A percentile compares a stretch with the other conserved stretches of the same genome.
These are phyloP conservation scores for Halophytophthora batemanensis DNA, from an alignment of 352 stramenopile genomes.

Conservation along the genomic window DNA sequence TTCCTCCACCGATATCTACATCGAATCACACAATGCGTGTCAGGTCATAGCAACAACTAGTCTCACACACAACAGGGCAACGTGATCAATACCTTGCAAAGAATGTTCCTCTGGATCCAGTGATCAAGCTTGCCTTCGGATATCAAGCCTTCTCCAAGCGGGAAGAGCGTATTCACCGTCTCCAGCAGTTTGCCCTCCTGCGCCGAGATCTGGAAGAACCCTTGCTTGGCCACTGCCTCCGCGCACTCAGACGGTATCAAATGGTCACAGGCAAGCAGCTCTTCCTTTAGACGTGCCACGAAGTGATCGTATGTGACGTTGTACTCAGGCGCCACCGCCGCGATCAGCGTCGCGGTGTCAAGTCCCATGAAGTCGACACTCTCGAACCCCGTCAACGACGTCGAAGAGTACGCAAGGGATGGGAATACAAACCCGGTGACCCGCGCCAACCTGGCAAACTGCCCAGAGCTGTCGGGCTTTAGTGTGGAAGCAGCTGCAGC, in stretches of 20 bases:
- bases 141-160: not conserved
- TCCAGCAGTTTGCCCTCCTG: constrained; percentile 19
- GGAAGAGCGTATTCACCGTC: constrained; percentile 19
- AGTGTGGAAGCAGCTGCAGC: too few relatives aligned
- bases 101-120: constrained; percentile 28
- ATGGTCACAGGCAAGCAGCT: constrained; percentile 29
- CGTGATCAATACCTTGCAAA: constrained; percentile 22
- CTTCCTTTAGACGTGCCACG: constrained; percentile 10
- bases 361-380: too few relatives aligned
- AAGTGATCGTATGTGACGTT: constrained; percentile 17
- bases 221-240: constrained; percentile 4
- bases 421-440: too few relatives aligned
- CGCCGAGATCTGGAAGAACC: constrained; percentile 10
- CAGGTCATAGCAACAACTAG: not conserved
- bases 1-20: constrained; percentile 28
- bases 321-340: not conserved
- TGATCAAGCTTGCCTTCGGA: constrained; percentile 6
- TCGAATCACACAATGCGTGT: not conserved
- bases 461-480: too few relatives aligned
- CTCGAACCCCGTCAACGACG: too few relatives aligned
- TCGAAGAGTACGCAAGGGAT: too few relatives aligned
- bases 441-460: too few relatives aligned
- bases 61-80: not conserved
- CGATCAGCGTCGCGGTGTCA: not conserved
- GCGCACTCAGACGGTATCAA: constrained; percentile 17